Conservation (phyloP, 345 rosid species). For the Combretum micranthum region DNA sequence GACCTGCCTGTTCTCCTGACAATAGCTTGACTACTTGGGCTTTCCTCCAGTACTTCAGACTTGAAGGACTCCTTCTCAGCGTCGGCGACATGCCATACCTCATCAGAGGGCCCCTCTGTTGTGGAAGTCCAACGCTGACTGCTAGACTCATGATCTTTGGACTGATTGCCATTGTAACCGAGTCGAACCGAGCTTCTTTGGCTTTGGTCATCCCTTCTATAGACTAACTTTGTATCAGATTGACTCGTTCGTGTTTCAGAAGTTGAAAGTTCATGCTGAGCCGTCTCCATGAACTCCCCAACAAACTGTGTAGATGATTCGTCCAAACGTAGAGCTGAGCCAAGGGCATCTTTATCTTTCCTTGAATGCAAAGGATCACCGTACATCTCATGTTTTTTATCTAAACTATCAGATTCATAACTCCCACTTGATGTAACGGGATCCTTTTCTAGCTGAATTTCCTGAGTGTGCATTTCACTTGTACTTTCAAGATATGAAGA, state of each 20-base stretch:
- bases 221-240: conserved; percentile 11
- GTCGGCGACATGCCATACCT: conserved; percentile 71
- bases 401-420: conserved; percentile 19
- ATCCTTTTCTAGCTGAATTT: conserved; percentile 41
- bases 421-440: conserved; percentile 17
- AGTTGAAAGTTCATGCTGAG: conserved; percentile 40
- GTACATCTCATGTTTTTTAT: conserved; percentile 20
- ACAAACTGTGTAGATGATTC: conserved; percentile 45
- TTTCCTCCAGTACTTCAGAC: conserved; percentile 32
- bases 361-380: conserved; percentile 22
- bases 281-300: conserved; percentile 69
- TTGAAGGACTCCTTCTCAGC: conserved; percentile 39
- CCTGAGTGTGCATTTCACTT: conserved; percentile 26
- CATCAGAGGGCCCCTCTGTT: conserved; percentile 76
- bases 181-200: conserved; percentile 23
- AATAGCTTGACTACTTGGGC: conserved; percentile 26
- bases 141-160: conserved; percentile 33
- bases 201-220: conserved; percentile 26
- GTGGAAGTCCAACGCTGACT: conserved; percentile 42
- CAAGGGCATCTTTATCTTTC: conserved; percentile 50
- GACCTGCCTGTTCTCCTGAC: conserved; percentile 61
- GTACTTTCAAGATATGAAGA: conserved; percentile 19
- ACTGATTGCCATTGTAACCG: conserved; percentile 20
- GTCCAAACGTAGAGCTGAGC: conserved; percentile 56
- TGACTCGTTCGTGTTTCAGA: conserved; percentile 31